phyloP scores from a whole-genome alignment of 257 asterid species.

The Gynochthodes officinalis region DNA sequence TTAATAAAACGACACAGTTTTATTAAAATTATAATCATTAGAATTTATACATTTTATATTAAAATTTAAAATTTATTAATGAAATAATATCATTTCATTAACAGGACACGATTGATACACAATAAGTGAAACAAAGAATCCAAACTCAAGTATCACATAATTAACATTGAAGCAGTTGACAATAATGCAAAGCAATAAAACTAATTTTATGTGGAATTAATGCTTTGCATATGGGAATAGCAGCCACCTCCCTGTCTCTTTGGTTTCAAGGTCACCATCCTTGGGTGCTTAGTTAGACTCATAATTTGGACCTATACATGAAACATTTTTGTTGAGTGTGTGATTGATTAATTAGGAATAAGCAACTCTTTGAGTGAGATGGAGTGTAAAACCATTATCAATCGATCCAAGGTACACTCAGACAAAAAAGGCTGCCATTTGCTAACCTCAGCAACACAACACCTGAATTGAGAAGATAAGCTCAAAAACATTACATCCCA shows the following conservation, averaged over 20 bases:
- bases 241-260: background rate
- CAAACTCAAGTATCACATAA: too few relatives aligned
- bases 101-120: too few relatives aligned
- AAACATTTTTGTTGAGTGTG: background rate
- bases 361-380: background rate
- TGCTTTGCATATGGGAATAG: slow-evolving; percentile 4
- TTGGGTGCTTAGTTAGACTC: background rate
- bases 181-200: background rate
- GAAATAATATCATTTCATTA: too few relatives aligned
- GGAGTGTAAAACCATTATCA: background rate
- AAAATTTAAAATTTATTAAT: too few relatives aligned
- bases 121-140: too few relatives aligned
- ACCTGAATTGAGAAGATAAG: slow-evolving; percentile 8
- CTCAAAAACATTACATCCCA: background rate
- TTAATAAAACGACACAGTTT: too few relatives aligned
- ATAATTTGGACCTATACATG: background rate
- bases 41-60: too few relatives aligned
- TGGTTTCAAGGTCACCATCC: background rate
- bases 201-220: background rate
- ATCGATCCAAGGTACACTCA: background rate
- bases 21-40: too few relatives aligned
- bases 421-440: slow-evolving; percentile 6
- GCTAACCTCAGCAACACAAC: background rate
- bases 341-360: slow-evolving; percentile 1
- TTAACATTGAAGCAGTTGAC: background rate